phyloP scores from a whole-genome alignment of 1,284 basidiomycete species.

The Boletus sp. region DNA sequence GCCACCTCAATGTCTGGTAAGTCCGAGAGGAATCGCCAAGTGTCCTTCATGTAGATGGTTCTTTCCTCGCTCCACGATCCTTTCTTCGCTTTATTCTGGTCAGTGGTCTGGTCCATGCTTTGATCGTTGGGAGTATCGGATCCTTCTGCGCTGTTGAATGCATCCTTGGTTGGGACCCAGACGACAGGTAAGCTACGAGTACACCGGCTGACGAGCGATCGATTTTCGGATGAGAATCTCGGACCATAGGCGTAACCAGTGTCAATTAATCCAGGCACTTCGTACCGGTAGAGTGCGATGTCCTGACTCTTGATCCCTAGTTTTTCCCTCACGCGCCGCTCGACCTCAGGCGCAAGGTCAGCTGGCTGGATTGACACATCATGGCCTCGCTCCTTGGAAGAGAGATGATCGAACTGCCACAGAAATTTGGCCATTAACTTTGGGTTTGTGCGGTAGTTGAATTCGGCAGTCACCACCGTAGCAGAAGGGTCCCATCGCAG shows the following conservation, averaged over 20 bases:
- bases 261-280: not conserved
- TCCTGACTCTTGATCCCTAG: not conserved
- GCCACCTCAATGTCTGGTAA: conserved; percentile 1
- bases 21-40: no score
- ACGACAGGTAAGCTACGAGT: conserved; percentile 11
- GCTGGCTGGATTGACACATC: conserved; percentile 4
- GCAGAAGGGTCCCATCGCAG: conserved; percentile 32
- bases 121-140: not conserved
- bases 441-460: conserved; percentile 19
- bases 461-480: conserved; percentile 22
- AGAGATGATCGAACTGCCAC: conserved; percentile 14
- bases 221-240: not conserved
- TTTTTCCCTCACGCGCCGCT: not conserved
- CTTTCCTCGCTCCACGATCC: not conserved
- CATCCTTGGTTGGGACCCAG: not conserved
- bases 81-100: not conserved
- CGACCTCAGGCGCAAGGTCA: not conserved
- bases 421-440: conserved; percentile 24
- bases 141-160: not conserved
- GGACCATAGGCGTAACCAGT: not conserved
- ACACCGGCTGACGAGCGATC: conserved; percentile 3
- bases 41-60: not conserved
- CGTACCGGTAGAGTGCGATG: conserved; percentile 1
- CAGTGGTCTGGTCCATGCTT: not conserved
- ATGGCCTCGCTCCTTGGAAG: conserved; percentile 7